Conservation (phyloP, 2,329 filamentous ascomycete genomes). For the Lachnum nothofagi region DNA sequence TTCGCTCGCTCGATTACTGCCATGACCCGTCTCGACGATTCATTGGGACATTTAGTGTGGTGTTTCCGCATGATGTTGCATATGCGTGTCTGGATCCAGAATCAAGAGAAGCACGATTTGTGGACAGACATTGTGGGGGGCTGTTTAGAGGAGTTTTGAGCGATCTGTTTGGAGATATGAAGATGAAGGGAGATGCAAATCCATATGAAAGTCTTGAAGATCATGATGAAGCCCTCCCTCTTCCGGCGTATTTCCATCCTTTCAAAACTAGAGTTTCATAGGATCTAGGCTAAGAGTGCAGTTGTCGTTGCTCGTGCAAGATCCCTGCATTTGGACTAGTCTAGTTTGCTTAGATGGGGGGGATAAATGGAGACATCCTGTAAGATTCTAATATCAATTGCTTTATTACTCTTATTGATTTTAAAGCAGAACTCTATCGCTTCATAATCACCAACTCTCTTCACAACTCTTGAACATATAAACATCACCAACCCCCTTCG, state of each 20-base stretch:
- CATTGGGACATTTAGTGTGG: constrained; percentile 7
- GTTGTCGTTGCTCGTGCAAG: background rate
- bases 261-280: too few relatives aligned
- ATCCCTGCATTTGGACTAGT: background rate
- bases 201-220: too few relatives aligned
- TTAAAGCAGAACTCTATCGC: background rate
- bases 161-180: background rate
- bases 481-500: too few relatives aligned
- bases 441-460: background rate
- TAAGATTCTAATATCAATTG: too few relatives aligned
- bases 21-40: constrained; percentile 4
- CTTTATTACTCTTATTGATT: too few relatives aligned
- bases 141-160: background rate
- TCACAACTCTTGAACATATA: background rate
- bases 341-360: background rate
- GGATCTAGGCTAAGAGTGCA: too few relatives aligned
- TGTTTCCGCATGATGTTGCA: constrained; percentile 13
- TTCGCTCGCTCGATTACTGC: constrained; percentile 14
- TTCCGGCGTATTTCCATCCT: too few relatives aligned
- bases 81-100: constrained; percentile 5
- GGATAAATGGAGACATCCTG: background rate
- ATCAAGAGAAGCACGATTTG: constrained; percentile 11
- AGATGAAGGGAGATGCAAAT: too few relatives aligned
- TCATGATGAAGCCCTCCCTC: too few relatives aligned
- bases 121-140: background rate